phyloP scores from a whole-genome alignment of 1,139 yeast genomes.

The Protomyces inundatus region DNA sequence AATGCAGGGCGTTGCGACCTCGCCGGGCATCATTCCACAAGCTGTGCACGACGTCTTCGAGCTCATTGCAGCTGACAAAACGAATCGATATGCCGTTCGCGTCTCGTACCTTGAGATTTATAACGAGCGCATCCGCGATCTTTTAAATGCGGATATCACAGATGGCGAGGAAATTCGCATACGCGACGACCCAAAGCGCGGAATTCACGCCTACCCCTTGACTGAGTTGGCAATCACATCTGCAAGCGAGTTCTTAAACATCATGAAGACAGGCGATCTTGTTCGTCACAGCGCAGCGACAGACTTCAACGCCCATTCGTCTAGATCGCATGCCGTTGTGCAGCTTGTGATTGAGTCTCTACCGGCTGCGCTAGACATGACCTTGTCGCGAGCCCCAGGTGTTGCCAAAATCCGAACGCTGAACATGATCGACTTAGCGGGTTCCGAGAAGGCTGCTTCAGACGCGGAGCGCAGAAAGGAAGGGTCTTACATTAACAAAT shows the following conservation, averaged over 20 bases:
- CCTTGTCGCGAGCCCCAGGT: background rate
- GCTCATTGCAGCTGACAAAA: conserved; percentile 41
- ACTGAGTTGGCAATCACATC: conserved; percentile 54
- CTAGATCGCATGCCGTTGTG: conserved; percentile 88
- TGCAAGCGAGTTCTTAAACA: conserved; percentile 55
- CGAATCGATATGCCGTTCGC: conserved; percentile 44
- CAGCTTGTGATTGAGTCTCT: conserved; percentile 55
- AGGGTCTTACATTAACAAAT: conserved; percentile 86
- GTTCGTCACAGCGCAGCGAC: conserved; percentile 80
- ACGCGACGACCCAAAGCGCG: conserved; percentile 67
- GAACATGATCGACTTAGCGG: conserved; percentile 89
- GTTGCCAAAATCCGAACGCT: conserved; percentile 51
- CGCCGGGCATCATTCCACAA: conserved; percentile 73
- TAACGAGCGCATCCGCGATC: conserved; percentile 76
- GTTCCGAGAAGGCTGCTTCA: conserved; percentile 83
- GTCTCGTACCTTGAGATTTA: conserved; percentile 83
- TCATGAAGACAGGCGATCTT: conserved; percentile 63
- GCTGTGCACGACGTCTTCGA: conserved; percentile 65
- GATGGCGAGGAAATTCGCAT: conserved; percentile 54
- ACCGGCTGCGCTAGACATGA: conserved; percentile 28
- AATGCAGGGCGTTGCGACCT: conserved; percentile 67
- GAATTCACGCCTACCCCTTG: conserved; percentile 74
- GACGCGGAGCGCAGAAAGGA: conserved; percentile 81
- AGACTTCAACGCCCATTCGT: conserved; percentile 74
- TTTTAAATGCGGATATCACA: conserved; percentile 42